Evolutionary conservation across 1,284 basidiomycete genomes (phyloP).

Genomic region (Crepidotus sp.): DNA sequence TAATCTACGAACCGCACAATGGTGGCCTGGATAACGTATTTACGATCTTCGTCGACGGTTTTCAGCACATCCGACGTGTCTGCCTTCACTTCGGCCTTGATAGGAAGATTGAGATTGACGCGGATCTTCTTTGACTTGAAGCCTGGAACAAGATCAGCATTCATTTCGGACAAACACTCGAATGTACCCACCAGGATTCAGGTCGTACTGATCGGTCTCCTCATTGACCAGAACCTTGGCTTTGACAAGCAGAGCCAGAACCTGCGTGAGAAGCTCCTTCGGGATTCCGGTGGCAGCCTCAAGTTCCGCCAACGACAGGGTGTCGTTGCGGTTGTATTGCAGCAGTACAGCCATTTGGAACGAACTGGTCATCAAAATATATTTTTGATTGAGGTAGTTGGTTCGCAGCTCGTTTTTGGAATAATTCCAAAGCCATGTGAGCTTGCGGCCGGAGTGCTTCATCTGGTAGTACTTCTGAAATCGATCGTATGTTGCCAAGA

Average conservation of each 20-base stretch:
- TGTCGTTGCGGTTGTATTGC: conserved; percentile 91
- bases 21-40: conserved; percentile 95
- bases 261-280: conserved; percentile 77
- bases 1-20: conserved; percentile 73
- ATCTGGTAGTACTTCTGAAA: conserved; percentile 93
- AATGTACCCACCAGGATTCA: conserved; percentile 74
- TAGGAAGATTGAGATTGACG: conserved; percentile 88
- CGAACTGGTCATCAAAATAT: conserved; percentile 90
- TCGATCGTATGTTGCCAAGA: conserved; percentile 80
- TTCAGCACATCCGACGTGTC: conserved; percentile 89
- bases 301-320: conserved; percentile 76
- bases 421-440: conserved; percentile 98
- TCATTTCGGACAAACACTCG: neutral
- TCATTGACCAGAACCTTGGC: conserved; percentile 84
- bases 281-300: conserved; percentile 77
- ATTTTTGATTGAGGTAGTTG: conserved; percentile 89
- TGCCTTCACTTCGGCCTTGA: conserved; percentile 92
- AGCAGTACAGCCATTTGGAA: conserved; percentile 94
- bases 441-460: conserved; percentile 90
- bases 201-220: conserved; percentile 81
- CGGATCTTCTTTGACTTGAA: conserved; percentile 98
- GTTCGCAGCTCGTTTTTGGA: conserved; percentile 94
- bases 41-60: conserved; percentile 95
- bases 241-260: conserved; percentile 79
- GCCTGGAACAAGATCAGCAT: conserved; percentile 34